phyloP scores from a whole-genome alignment of 371 early-diverging fungal species.

The Mucor lusitanicus region DNA sequence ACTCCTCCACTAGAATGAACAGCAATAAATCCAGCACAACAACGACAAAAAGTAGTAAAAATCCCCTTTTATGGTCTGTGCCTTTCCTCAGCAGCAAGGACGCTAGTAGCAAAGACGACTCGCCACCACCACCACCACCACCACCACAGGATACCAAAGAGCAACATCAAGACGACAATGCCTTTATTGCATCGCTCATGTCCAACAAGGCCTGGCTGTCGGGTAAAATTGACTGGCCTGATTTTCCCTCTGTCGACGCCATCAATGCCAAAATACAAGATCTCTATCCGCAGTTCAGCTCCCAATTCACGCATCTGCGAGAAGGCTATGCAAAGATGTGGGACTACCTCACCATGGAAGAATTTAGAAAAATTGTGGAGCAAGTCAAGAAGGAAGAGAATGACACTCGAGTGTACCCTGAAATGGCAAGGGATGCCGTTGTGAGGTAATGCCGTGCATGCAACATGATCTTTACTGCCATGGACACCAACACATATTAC shows the following conservation, averaged over 20 bases:
- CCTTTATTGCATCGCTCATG: slow-evolving; percentile 21
- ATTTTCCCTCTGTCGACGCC: slow-evolving; percentile 23
- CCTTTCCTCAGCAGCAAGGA: neutral
- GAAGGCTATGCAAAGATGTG: slow-evolving; percentile 36
- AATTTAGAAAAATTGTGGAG: slow-evolving; percentile 35
- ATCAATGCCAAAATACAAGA: slow-evolving; percentile 24
- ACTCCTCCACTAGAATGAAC: neutral
- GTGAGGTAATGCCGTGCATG: slow-evolving; percentile 20
- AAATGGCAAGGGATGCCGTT: slow-evolving; percentile 32
- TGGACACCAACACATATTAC: neutral
- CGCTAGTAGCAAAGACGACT: neutral
- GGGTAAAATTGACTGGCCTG: slow-evolving; percentile 14
- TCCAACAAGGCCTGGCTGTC: slow-evolving; percentile 17
- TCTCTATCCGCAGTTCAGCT: slow-evolving; percentile 29
- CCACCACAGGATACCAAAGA: neutral
- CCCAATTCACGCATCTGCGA: slow-evolving; percentile 24
- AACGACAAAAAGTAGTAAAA: neutral
- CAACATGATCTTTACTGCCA: neutral
- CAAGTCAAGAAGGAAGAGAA: slow-evolving; percentile 24
- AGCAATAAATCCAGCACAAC: neutral
- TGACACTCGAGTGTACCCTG: slow-evolving; percentile 24
- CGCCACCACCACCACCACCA: too few species aligned
- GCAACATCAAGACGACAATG: slow-evolving; percentile 9
- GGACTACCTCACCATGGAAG: slow-evolving; percentile 42
- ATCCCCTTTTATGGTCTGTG: slow-evolving; percentile 1